Evolutionary conservation across 1,284 basidiomycete genomes (phyloP), one percentile per base, ranked within the genome.

Genomic region (Moniliella sp.): DNA sequence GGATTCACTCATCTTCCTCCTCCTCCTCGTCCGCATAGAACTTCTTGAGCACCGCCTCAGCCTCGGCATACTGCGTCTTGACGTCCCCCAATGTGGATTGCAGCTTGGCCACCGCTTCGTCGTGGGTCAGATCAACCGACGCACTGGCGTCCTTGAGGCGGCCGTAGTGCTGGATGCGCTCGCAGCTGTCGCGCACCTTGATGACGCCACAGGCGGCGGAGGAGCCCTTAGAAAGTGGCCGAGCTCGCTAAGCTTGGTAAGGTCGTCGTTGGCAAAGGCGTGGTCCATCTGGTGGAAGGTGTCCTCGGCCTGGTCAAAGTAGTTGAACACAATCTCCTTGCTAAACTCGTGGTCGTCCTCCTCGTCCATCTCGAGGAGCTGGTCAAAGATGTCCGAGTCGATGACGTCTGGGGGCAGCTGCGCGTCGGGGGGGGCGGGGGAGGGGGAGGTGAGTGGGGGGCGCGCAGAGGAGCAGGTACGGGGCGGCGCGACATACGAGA

Each of bases 191-290:
- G 56, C 81, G 74, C 34, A 93, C 81, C 48, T 72, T 73, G 43
- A 67, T 66, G 25, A 84, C 71, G 21, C 83, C 83, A 27, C 91
- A 69, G 1, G 84, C 80, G 10, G 83, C 83, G 18, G 80, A 84
- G 2, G 82, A 86, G 30, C 83, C 84, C 62, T 91, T 93, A 93
- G 72, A 62, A 81, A 93, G 62, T 93, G 84, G 0, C 83, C 84
- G 8, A 80, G 67, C 11, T 67, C 66, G 3, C 78, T 76, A 10
- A 91, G 69, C 44, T 72, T 63, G 5, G 52, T 46, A 10, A 84
- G 68, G 45, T 80, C 68, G 40, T 73, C 66, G 15, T 51, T 59
- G 26, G 55, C 50, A 77, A 82, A 66, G 18, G 74, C 75, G 1
- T 65, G 56, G 48, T 81, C 72, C 77, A 91, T 84, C 30, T 75